phyloP scores from a whole-genome alignment of 306 rosid genomes.

The Styphnolobium japonicum region DNA sequence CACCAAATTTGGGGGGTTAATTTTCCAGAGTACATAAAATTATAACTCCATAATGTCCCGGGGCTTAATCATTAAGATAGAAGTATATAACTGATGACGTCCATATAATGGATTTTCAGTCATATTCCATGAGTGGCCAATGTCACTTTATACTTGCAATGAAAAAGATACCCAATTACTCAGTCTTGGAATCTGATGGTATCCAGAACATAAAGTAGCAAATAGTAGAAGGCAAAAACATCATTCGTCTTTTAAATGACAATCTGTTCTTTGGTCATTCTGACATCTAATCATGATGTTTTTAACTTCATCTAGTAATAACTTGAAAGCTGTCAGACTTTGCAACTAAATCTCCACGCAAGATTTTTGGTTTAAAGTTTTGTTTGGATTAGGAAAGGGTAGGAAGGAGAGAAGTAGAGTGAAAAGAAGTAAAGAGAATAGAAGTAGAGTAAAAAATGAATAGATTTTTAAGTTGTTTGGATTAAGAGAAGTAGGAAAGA shows the following conservation, averaged over 20 bases:
- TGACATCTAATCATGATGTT: background rate
- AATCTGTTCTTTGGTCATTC: background rate
- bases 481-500: too few relatives aligned
- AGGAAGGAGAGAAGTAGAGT: too few relatives aligned
- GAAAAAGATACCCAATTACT: background rate
- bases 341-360: background rate
- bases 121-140: background rate
- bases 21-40: background rate
- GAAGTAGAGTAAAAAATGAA: too few relatives aligned
- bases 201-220: background rate
- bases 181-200: conserved; percentile 19
- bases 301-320: background rate
- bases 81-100: background rate
- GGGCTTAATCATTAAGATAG: background rate
- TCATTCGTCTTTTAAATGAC: background rate
- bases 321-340: background rate
- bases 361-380: background rate
- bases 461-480: too few relatives aligned
- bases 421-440: too few relatives aligned
- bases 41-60: background rate
- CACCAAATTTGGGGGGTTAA: background rate
- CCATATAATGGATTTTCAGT: background rate
- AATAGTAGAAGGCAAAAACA: background rate
- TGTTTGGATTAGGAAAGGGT: too few relatives aligned
- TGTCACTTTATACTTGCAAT: conserved; percentile 1